Base-by-base conservation (phyloP, 148 eudicot genomes). In the Bassia scoparia region DNA sequence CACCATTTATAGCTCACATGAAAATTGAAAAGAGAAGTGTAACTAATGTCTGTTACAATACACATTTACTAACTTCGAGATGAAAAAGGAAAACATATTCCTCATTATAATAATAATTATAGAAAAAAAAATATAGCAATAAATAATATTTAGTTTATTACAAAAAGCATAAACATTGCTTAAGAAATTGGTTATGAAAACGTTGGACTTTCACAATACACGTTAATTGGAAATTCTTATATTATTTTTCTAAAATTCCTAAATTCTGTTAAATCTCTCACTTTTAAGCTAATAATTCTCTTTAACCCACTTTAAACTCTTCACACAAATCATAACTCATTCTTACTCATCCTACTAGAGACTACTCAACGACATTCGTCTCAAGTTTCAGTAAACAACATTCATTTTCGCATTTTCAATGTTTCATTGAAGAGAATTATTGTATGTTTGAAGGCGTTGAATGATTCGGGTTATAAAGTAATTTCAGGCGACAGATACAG, bases 121-220 rank as follows among this genome's bases (percentile, higher is more conserved):
- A 21, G 52, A 18, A 9, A 15, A 46, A 1, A 29, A 61, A 33
- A 9, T 46, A 24, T 27, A 54, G 58, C 49, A 41, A 54, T 71
- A 53, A 77, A 71, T 71, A 43, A 12, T 41, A 77, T 63, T n/a
- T n/a, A n/a, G n/a, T n/a, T n/a, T n/a, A n/a, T n/a, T n/a, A n/a
- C n/a, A 62, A 27, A 77, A 59, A 58, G 64, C 56, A 73, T 35
- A 79, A 30, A 59, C 78, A 69, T 79, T 70, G 54, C 82, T 79
- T 79, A 63, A 69, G 63, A 64, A 54, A 17, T 53, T 35, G 78
- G 50, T 62, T 55, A 74, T 62, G 66, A 68, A 73, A 78, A 67
- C 74, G 69, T 79, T 69, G 24, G 67, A 43, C 71, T 68, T 74
- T 69, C 63, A 74, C 62, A 61, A 61, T 17, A 6, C 70, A 69